Conservation (phyloP, 2,329 filamentous ascomycete species). For the Beauveria pseudobassiana region DNA sequence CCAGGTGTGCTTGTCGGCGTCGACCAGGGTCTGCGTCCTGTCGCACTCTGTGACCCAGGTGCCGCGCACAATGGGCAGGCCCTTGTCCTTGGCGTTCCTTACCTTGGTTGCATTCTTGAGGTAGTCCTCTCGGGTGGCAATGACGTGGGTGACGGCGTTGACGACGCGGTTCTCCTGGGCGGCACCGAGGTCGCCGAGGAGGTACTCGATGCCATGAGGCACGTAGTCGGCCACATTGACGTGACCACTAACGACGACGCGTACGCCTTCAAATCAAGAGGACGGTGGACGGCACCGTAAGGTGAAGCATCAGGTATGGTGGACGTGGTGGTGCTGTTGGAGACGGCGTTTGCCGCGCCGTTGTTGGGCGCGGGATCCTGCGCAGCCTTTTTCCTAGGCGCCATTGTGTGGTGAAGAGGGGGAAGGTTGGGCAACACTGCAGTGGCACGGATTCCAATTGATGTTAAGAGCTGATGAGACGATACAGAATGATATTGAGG, state of each 20-base stretch:
- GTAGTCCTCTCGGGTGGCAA: conserved; percentile 48
- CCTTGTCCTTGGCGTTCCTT: conserved; percentile 36
- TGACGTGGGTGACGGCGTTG: conserved; percentile 45
- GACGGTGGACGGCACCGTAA: conserved; percentile 15
- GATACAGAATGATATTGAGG: no score
- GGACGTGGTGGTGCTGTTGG: neutral
- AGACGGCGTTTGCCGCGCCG: conserved; percentile 5
- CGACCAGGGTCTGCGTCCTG: conserved; percentile 18
- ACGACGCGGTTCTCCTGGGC: conserved; percentile 29
- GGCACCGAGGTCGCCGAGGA: conserved; percentile 6
- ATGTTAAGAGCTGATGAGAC: no score
- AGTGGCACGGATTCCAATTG: neutral
- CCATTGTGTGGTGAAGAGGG: neutral
- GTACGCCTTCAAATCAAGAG: conserved; percentile 42
- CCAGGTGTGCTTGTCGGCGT: conserved; percentile 22
- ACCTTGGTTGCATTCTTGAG: conserved; percentile 44
- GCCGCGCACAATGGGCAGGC: conserved; percentile 48
- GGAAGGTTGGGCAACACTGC: neutral
- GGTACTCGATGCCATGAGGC: conserved; percentile 9
- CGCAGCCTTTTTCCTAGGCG: conserved; percentile 6
- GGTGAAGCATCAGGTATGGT: conserved; percentile 3
- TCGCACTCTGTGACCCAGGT: conserved; percentile 57
- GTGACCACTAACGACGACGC: conserved; percentile 52
- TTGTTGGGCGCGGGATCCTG: conserved; percentile 13
- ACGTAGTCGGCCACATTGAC: conserved; percentile 48